Percentiles rank a stretch among this genome's conserved stretches.
Conservation (phyloP, 805 yeast species). For the Monosporozyma servazzii region DNA sequence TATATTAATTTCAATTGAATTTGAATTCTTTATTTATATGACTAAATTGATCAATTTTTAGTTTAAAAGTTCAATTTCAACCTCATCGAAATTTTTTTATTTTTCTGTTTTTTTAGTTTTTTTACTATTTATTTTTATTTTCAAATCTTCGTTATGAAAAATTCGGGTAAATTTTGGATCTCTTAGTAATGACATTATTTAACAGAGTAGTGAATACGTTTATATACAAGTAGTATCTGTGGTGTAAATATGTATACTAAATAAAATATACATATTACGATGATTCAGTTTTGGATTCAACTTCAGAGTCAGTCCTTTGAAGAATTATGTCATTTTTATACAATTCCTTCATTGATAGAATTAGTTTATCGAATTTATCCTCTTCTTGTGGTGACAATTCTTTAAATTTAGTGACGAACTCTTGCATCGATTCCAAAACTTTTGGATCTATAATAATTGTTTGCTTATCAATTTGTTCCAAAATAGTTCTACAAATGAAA, state of each 20-base stretch:
- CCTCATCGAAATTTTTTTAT: neutral
- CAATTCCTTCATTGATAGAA: neutral
- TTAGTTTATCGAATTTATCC: neutral
- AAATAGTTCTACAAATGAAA: conserved; percentile 2
- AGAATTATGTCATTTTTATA: neutral
- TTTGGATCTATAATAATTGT: neutral
- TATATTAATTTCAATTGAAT: no score
- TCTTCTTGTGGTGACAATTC: neutral
- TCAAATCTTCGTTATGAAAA: neutral
- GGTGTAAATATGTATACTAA: no score
- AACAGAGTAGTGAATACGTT: neutral
- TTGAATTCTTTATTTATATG: no score
- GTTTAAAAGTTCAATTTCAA: neutral
- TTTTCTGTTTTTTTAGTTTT: no score
- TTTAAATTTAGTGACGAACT: neutral
- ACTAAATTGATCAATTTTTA: neutral
- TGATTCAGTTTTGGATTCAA: neutral
- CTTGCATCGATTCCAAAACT: conserved; percentile 1
- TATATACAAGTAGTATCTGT: neutral
- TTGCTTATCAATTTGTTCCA: neutral
- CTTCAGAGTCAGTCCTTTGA: neutral
- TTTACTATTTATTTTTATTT: neutral
- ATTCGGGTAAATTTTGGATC: neutral
- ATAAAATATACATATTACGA: neutral
- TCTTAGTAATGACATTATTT: neutral